These are phyloP conservation scores for Auricularia cornea DNA, from an alignment of 768 basidiomycete species.

Conservation along the genomic window DNA sequence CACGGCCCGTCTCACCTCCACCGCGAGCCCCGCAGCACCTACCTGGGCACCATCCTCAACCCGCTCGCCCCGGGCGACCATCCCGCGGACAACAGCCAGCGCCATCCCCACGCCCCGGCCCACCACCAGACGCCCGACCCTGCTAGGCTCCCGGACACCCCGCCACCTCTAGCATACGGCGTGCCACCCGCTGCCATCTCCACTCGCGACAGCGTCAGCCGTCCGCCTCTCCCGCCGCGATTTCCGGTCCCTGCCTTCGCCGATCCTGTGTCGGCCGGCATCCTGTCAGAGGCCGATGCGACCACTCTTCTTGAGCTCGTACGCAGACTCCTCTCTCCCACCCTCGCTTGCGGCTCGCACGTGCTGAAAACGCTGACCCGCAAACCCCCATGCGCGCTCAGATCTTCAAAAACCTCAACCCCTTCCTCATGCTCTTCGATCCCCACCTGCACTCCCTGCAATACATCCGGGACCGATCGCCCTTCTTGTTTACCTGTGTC, in stretches of 20 bases:
- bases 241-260: constrained; percentile 21
- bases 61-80: constrained; percentile 45
- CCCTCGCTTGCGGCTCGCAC: background rate
- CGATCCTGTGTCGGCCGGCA: constrained; percentile 66
- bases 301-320: constrained; percentile 59
- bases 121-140: background rate
- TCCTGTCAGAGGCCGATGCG: constrained; percentile 63
- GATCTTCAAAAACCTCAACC: constrained; percentile 77
- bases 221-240: background rate
- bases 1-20: constrained; percentile 66
- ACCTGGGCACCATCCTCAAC: constrained; percentile 78
- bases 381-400: constrained; percentile 5
- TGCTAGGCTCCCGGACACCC: background rate
- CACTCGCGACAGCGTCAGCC: background rate
- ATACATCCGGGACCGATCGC: constrained; percentile 73
- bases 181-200: no score
- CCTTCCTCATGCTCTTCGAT: constrained; percentile 85
- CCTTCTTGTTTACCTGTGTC: constrained; percentile 78
- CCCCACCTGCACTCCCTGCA: constrained; percentile 71
- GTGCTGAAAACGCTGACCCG: background rate
- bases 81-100: constrained; percentile 22
- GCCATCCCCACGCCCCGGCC: constrained; percentile 20
- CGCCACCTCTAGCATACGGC: background rate
- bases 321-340: background rate
- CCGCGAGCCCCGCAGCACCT: constrained; percentile 65